Base-by-base conservation (phyloP, 257 asterid species). In the Verbena officinalis region DNA sequence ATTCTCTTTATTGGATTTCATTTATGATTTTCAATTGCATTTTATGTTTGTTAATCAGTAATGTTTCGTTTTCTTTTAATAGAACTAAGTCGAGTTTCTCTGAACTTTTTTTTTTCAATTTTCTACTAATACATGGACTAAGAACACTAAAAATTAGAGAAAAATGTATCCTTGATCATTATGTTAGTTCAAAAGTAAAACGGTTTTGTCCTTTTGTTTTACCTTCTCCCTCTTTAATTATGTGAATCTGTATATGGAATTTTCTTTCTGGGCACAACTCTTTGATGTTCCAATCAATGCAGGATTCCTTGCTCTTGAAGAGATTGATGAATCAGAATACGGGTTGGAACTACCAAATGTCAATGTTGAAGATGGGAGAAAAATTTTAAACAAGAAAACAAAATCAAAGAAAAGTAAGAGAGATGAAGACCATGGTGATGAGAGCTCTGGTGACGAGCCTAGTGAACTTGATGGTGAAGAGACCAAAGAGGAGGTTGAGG, bases 231-330 rank as follows among this genome's bases (percentile, higher is more conserved):
- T 55, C 1, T 71, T 22, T 1, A 42, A 49, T 39, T 19, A 12
- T 22, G 38, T 12, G 16, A 65, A 46, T 4, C 44, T 62, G 38
- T 55, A 15, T n/a, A 56, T 69, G 62, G 2, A 60, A 39, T 0
- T 16, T 21, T 59, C 43, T 12, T 49, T 55, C 20, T 1, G 56
- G 52, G 49, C 16, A 34, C 22, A 64, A 56, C 17, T 50, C 15
- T 50, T 38, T 52, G 64, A 36, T 69, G 50, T 65, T 60, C 17
- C 52, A 51, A 12, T 15, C 54, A 24, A 27, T 78, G 88, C 76
- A 90, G 99, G 99, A 23, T 86, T 93, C 81, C 77, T 93, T 45
- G 69, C 84, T 1, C 97, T 93, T 51, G 97, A 93, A 74, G 99
- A 93, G 87, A 84, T 93, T 21, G 95, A 90, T 67, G 99, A 87